These are phyloP conservation scores for Globisporangium carolinianum DNA, from an alignment of 352 stramenopile genomes.

Conservation along the genomic window DNA sequence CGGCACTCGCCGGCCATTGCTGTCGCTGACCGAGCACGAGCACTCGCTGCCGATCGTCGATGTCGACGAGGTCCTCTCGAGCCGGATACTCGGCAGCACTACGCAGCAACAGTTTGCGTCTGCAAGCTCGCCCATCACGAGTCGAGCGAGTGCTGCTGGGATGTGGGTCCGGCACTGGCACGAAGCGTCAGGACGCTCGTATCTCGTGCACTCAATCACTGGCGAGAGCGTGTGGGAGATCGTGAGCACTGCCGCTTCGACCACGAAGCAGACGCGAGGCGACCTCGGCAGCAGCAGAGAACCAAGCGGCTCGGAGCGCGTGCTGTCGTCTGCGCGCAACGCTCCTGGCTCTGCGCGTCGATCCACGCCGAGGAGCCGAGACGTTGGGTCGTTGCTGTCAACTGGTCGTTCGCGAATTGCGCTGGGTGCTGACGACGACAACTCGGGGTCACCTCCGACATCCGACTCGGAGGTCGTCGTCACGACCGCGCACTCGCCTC, in stretches of 20 bases:
- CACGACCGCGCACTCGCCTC: conserved; percentile 7
- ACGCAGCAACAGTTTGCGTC: not conserved
- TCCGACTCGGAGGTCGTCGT: conserved; percentile 34
- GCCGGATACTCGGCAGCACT: not conserved
- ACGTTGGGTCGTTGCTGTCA: not conserved
- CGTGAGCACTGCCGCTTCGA: not conserved
- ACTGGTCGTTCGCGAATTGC: not conserved
- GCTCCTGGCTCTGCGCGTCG: conserved; percentile 4
- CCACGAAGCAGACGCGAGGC: not conserved
- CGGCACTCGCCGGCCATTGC: conserved; percentile 5
- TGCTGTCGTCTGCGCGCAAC: not conserved
- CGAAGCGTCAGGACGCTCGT: conserved; percentile 34
- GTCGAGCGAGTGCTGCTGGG: conserved; percentile 16
- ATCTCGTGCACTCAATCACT: conserved; percentile 65
- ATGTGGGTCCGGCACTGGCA: conserved; percentile 67
- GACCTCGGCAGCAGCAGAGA: not conserved
- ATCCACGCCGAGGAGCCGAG: conserved; percentile 1
- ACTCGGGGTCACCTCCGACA: conserved; percentile 16
- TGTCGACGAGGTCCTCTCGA: conserved; percentile 16
- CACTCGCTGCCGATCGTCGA: conserved; percentile 13
- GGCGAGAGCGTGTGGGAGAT: conserved; percentile 70
- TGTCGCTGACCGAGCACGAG: conserved; percentile 1
- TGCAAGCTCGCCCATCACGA: conserved; percentile 3
- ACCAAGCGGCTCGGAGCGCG: not conserved
- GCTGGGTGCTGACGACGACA: not conserved